Percentiles rank a stretch among this genome's conserved stretches.
These are phyloP conservation scores for Wickerhamomyces strasburgensis DNA, from an alignment of 805 yeast species.

Conservation along the genomic window DNA sequence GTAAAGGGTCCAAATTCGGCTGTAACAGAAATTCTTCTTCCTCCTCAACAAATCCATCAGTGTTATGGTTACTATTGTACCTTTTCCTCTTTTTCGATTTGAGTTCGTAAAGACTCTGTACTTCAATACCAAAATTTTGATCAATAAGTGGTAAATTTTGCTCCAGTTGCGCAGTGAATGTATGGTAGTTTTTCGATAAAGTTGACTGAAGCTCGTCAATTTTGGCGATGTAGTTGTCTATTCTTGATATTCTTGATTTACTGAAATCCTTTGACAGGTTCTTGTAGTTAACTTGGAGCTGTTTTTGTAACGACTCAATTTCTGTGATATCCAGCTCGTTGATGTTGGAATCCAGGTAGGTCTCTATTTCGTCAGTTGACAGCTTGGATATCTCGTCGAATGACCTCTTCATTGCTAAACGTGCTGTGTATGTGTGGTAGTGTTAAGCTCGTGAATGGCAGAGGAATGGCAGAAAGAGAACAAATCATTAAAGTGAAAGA, in stretches of 20 bases:
- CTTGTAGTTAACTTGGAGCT: constrained; percentile 29
- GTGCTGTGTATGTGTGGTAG: background rate
- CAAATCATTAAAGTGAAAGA: no score
- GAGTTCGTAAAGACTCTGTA: background rate
- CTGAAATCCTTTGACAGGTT: constrained; percentile 27
- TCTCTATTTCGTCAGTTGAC: background rate
- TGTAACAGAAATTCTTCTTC: background rate
- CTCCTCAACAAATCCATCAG: background rate
- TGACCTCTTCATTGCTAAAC: background rate
- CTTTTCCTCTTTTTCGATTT: constrained; percentile 4
- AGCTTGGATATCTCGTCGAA: background rate
- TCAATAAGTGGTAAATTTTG: constrained; percentile 14
- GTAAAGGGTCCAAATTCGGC: constrained; percentile 12
- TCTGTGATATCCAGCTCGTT: constrained; percentile 14
- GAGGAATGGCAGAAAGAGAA: no score
- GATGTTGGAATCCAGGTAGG: background rate
- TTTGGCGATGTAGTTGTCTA: constrained; percentile 28
- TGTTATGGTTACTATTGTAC: background rate
- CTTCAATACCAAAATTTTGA: constrained; percentile 11
- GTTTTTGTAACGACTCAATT: constrained; percentile 20
- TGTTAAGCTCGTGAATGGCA: no score
- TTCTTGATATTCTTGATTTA: constrained; percentile 25
- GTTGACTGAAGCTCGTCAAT: constrained; percentile 28
- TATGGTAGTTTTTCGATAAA: constrained; percentile 18
- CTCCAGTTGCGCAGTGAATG: constrained; percentile 17